Evolutionary conservation across 2,329 filamentous ascomycete genomes (phyloP), one percentile per base, ranked within the genome.

Genomic region (Ascochyta clinopodiicola): DNA sequence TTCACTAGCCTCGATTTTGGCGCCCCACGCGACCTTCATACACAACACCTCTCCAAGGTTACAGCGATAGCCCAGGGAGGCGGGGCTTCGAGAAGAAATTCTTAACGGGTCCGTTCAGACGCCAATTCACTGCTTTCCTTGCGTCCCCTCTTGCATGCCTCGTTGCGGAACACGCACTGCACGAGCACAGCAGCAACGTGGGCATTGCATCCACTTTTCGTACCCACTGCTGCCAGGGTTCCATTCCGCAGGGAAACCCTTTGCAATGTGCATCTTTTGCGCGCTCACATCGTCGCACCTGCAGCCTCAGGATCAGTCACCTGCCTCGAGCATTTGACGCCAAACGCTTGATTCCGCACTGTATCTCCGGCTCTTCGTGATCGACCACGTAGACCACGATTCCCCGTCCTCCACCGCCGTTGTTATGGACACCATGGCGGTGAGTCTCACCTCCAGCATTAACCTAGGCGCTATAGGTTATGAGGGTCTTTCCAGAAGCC

Each of bases 81-180:
- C 25, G 22, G 29, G 47, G 43, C 59, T 68, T 67, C 66, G 54
- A 57, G 62, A 68, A 68, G 61, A 56, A 57, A 51, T 47, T 60
- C 17, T 60, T 55, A 51, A 44, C 60, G 57, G 59, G 61, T 53
- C 46, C 57, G 47, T 27, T 59, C 62, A 64, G 57, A 51, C 47
- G 51, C 56, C 57, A 36, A 50, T 31, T 50, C 51, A 31, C 12
- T 45, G 39, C 44, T 35, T 29, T 35, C 49, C 40, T 49, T 49
- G 44, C 51, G 40, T 49, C 35, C 40, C 35, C 35, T 55, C 44
- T 48, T 54, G 44, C 51, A 34, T 49, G 45, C 40, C 27, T 35
- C 37, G 13, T 43, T 42, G 52, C 52, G 42, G 42, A 42, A 47
- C 46, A 51, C 46, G 34, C 17, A 37, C 24, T 44, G 52, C 46